A percentile compares a stretch with the other conserved stretches of the same genome.
phyloP scores from a whole-genome alignment of 345 rosid genomes.

The Hibiscus trionum region DNA sequence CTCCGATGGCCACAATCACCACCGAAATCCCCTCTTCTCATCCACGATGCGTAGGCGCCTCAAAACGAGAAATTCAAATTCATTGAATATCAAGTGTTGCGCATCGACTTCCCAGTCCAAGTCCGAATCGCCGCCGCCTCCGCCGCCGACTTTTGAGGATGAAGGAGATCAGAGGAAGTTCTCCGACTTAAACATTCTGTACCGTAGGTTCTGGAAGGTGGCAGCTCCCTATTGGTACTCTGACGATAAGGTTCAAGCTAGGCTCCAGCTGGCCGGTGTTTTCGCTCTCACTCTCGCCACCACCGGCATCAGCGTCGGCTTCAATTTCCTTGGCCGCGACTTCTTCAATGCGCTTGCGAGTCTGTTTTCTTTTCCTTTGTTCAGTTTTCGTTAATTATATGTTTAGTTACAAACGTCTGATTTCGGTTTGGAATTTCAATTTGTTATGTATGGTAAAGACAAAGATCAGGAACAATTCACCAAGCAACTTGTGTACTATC shows the following conservation, averaged over 20 bases:
- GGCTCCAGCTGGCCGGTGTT: constrained; percentile 74
- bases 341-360: constrained; percentile 93
- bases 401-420: not conserved
- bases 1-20: too few relatives aligned
- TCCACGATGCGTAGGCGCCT: not conserved
- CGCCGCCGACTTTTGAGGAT: not conserved
- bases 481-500: constrained; percentile 76
- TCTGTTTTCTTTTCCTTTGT: constrained; percentile 17
- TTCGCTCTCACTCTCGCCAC: constrained; percentile 86
- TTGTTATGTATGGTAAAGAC: constrained; percentile 27
- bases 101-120: not conserved
- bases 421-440: constrained; percentile 1
- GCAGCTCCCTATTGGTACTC: constrained; percentile 90
- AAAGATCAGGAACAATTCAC: constrained; percentile 93
- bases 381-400: not conserved
- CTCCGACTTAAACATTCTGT: constrained; percentile 34
- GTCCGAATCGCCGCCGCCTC: not conserved
- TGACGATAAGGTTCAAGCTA: constrained; percentile 66
- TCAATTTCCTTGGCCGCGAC: constrained; percentile 96
- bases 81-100: not conserved
- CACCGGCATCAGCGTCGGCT: constrained; percentile 91
- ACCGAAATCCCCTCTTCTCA: not conserved
- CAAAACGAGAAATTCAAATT: not conserved
- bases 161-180: constrained; percentile 22
- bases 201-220: constrained; percentile 75